Evolutionary conservation across 306 rosid genomes (phyloP).

Genomic region (Quercus suber): DNA sequence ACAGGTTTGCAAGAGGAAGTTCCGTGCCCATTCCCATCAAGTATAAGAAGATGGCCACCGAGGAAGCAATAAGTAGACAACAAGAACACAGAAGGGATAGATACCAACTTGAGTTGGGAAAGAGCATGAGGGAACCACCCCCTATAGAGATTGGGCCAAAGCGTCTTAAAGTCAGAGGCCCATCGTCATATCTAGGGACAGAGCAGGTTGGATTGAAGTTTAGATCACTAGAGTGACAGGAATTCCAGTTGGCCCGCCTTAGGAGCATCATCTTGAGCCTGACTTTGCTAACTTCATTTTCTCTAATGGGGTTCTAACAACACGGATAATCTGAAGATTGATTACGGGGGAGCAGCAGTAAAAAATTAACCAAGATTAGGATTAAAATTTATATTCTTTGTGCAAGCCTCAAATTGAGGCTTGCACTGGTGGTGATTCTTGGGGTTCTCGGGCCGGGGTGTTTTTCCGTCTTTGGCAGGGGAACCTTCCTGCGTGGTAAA

Average conservation of each 20-base stretch:
- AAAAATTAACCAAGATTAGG: slow-evolving; percentile 60
- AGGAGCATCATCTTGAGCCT: slow-evolving; percentile 35
- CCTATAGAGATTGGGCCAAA: slow-evolving; percentile 60
- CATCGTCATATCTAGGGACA: slow-evolving; percentile 56
- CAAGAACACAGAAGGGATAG: slow-evolving; percentile 62
- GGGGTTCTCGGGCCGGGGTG: slow-evolving; percentile 67
- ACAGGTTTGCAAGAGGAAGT: slow-evolving; percentile 51
- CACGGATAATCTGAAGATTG: slow-evolving; percentile 58
- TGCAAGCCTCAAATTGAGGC: slow-evolving; percentile 88
- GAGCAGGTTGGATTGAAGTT: slow-evolving; percentile 63
- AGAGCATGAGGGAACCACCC: slow-evolving; percentile 43
- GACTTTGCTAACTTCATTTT: slow-evolving; percentile 65
- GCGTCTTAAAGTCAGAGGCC: slow-evolving; percentile 79
- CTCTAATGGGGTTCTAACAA: slow-evolving; percentile 81
- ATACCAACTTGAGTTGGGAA: slow-evolving; percentile 37
- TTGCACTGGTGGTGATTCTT: slow-evolving; percentile 65
- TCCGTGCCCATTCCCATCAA: slow-evolving; percentile 58
- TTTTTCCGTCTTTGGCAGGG: slow-evolving; percentile 68
- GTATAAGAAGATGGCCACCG: slow-evolving; percentile 57
- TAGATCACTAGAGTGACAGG: slow-evolving; percentile 40
- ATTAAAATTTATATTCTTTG: slow-evolving; percentile 72
- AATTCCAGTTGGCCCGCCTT: slow-evolving; percentile 30
- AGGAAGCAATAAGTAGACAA: slow-evolving; percentile 46
- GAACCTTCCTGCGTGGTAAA: slow-evolving; percentile 63
- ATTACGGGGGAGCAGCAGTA: slow-evolving; percentile 74